Evolutionary conservation across 495 filamentous ascomycete species (phyloP).

Genomic region (Apiosordaria backusii): DNA sequence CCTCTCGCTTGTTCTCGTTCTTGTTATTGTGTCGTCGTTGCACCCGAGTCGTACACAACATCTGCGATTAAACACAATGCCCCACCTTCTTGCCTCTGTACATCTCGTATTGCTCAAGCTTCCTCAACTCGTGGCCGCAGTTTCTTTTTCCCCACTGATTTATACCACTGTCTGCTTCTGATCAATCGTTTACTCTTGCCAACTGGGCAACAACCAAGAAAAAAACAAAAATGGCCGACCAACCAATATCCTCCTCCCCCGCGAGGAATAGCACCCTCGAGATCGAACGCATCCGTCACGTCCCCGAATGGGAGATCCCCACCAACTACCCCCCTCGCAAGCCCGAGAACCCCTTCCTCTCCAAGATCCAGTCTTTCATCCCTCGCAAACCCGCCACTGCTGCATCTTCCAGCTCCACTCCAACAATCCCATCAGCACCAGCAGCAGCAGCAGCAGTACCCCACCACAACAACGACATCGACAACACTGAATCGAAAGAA

Average conservation of each 20-base stretch:
- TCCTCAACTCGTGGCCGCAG: neutral
- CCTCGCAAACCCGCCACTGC: neutral
- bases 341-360: neutral
- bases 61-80: neutral
- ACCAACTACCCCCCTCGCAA: neutral
- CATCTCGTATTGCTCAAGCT: neutral
- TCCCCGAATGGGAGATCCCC: slow-evolving; percentile 8
- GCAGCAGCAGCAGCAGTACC: neutral
- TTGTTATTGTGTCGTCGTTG: neutral
- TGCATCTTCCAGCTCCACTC: neutral
- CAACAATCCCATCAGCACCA: neutral
- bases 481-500: neutral
- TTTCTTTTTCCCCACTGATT: too few relatives aligned
- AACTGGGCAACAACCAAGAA: neutral
- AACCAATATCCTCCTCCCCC: neutral
- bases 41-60: neutral
- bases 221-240: neutral
- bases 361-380: neutral
- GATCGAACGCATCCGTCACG: slow-evolving; percentile 6
- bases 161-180: too few relatives aligned
- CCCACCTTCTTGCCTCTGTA: neutral
- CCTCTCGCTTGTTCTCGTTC: too few relatives aligned
- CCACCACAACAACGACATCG: neutral
- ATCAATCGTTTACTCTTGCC: neutral
- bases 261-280: neutral